Percentiles rank a stretch among this genome's conserved stretches.
phyloP scores from a whole-genome alignment of 2,329 filamentous ascomycete genomes.

The Aspergillus sp. region DNA sequence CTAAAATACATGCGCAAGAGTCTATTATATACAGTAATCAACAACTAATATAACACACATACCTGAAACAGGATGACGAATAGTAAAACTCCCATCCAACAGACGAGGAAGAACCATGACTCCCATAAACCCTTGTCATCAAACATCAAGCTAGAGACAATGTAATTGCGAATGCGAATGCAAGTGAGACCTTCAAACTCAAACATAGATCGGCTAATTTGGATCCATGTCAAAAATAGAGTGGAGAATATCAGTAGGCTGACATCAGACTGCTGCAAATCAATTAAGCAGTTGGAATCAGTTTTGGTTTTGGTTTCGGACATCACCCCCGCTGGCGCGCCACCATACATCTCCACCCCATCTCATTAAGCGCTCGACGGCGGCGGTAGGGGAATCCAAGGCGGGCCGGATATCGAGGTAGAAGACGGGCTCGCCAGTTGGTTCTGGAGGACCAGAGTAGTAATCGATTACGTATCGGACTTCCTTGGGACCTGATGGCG shows the following conservation, averaged over 20 bases:
- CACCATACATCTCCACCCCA: conserved; percentile 97
- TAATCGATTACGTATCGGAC: conserved; percentile 97
- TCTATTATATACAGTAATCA: neutral
- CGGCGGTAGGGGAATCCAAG: conserved; percentile 76
- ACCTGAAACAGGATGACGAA: neutral
- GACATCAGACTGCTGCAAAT: neutral
- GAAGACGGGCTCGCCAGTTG: conserved; percentile 90
- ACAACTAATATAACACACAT: neutral
- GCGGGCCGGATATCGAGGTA: conserved; percentile 93
- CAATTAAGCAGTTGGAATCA: neutral
- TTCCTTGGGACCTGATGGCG: conserved; percentile 71
- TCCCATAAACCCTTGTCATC: neutral
- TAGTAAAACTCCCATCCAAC: neutral
- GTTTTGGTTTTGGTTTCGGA: conserved; percentile 35
- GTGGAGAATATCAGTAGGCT: neutral
- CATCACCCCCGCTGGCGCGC: conserved; percentile 76
- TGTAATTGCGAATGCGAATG: neutral
- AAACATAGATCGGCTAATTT: neutral
- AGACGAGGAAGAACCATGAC: neutral
- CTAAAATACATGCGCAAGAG: neutral
- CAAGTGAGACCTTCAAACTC: neutral
- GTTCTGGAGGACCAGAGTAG: conserved; percentile 81
- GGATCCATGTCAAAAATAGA: neutral
- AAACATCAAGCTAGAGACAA: neutral
- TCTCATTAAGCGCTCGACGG: conserved; percentile 79